Base-by-base conservation (phyloP, 139 green algal genomes). In the Chlamydomonas applanata region DNA sequence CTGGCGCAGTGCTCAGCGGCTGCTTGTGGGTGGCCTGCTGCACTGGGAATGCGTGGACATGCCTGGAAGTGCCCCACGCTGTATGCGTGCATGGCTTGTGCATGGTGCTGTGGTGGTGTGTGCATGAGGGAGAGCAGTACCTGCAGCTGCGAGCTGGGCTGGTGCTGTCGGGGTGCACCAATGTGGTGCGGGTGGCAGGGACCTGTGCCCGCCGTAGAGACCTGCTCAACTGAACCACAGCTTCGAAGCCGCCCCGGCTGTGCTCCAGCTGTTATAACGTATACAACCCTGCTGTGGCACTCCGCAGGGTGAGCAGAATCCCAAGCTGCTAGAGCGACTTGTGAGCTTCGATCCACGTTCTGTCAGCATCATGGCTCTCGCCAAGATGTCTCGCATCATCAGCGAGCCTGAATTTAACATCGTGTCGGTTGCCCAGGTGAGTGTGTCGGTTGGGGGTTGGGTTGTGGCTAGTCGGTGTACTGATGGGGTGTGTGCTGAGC, bases 401-500 rank as follows among this genome's bases (percentile, higher is more conserved):
- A 40, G 56, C 34, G 79, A 85, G 34, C 79, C 79, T 27, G 79
- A 85, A 56, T 85, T 85, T 65, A 85, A 85, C 57, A 54, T 85
- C 16, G 75, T 81, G 45, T 69, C 71, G 65, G 79, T 85, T 36
- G 74, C 69, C 33, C 74, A 75, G 74, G 74, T 80, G 36, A 0
- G 73, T 3, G 24, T 24, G 34, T n/a, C 2, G n/a, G 45, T 25
- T 45, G 36, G 61, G 3, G 16, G 35, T 71, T 57, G 46, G 14
- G 17, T 57, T 57, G 46, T 57, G 17, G 16, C 46, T 57, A 57
- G 35, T 11, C 7, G 25, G 63, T 71, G 22, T 71, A 29, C 32
- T 71, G 35, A 30, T 34, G 17, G 14, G 17, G 14, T 57, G 46
- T 57, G n/a, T 57, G 17, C 14, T 17, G 17, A 62, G 22, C n/a